A percentile compares a stretch with the other conserved stretches of the same genome.
Conservation (phyloP, 176 grass and related monocot species). For the Neostapfia colusana region DNA sequence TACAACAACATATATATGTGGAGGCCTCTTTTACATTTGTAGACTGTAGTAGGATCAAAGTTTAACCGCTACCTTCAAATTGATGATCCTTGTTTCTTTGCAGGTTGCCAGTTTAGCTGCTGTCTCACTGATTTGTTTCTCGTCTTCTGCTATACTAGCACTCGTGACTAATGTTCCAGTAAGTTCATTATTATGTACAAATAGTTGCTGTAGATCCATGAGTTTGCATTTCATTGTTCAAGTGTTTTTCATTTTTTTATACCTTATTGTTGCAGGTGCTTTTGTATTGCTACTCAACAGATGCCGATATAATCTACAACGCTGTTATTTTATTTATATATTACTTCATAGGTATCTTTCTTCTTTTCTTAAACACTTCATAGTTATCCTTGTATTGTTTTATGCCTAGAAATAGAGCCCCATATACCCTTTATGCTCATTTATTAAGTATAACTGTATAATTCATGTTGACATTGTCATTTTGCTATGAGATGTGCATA, state of each 20-base stretch:
- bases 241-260: conserved; percentile 20
- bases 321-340: conserved; percentile 85
- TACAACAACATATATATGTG: neutral
- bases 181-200: conserved; percentile 42
- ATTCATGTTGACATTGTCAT: neutral
- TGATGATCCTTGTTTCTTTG: conserved; percentile 35
- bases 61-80: conserved; percentile 29
- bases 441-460: too few species aligned
- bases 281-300: conserved; percentile 61
- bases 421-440: conserved; percentile 1
- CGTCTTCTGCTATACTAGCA: conserved; percentile 78
- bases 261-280: conserved; percentile 59
- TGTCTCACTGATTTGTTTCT: conserved; percentile 80
- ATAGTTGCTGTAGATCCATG: conserved; percentile 17
- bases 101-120: conserved; percentile 96
- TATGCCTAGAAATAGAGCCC: conserved; percentile 14
- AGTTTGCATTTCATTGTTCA: neutral
- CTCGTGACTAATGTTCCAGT: conserved; percentile 92
- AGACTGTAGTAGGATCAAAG: neutral
- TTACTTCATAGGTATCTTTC: conserved; percentile 81
- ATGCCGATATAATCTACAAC: conserved; percentile 53
- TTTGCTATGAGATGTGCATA: conserved; percentile 28
- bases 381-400: neutral
- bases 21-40: neutral
- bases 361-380: neutral